Evolutionary conservation across 371 early-diverging fungal genomes (phyloP).

Genomic region (Blakeslea trispora): DNA sequence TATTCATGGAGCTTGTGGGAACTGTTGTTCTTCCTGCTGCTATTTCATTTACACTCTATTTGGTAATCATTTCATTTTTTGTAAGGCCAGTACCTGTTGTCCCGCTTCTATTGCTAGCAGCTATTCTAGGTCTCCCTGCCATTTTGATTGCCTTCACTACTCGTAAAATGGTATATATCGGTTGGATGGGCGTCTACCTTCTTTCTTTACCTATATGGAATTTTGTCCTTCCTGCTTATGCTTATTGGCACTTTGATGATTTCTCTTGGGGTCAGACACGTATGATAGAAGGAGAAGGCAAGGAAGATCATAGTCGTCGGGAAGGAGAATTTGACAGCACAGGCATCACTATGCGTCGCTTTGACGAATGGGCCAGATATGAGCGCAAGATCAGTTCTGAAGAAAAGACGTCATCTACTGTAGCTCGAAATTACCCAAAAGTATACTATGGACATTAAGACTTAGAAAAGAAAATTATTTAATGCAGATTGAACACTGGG

Average conservation of each 20-base stretch:
- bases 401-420: constrained; percentile 18
- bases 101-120: constrained; percentile 68
- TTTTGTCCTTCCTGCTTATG: constrained; percentile 88
- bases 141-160: constrained; percentile 85
- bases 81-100: constrained; percentile 58
- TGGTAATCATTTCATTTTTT: constrained; percentile 67
- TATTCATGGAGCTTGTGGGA: constrained; percentile 92
- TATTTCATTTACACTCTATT: constrained; percentile 79
- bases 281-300: constrained; percentile 69
- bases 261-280: constrained; percentile 97
- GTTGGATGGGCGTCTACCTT: constrained; percentile 93
- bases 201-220: constrained; percentile 92
- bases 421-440: constrained; percentile 33
- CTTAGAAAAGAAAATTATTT: too few species aligned
- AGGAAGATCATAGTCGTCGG: constrained; percentile 60
- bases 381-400: constrained; percentile 34
- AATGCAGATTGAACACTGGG: too few species aligned
- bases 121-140: constrained; percentile 85
- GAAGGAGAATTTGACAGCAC: constrained; percentile 56
- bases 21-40: constrained; percentile 95
- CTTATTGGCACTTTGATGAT: constrained; percentile 98
- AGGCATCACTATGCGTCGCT: constrained; percentile 47
- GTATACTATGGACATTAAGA: constrained; percentile 39
- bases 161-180: constrained; percentile 78
- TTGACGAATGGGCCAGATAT: constrained; percentile 49